phyloP scores from a whole-genome alignment of 1,139 yeast genomes.

The Yarrowia galli region DNA sequence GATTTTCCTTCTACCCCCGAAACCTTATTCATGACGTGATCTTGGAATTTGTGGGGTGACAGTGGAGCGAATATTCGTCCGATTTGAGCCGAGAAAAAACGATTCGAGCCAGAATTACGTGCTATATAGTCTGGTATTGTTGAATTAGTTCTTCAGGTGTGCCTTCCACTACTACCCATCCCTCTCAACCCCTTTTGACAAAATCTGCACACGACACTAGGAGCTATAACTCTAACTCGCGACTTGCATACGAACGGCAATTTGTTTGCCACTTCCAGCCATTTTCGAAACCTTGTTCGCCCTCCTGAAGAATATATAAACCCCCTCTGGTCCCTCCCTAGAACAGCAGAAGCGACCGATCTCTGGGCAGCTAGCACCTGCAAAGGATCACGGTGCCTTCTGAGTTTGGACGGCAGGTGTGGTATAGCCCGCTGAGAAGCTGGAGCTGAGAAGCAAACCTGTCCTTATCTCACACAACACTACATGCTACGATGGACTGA shows the following conservation, averaged over 20 bases:
- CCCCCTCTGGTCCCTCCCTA: constrained; percentile 19
- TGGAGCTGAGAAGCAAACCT: constrained; percentile 33
- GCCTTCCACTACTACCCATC: too few relatives aligned
- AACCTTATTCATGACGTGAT: constrained; percentile 7
- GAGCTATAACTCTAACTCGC: not conserved
- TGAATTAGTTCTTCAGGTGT: too few relatives aligned
- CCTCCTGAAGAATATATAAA: constrained; percentile 4
- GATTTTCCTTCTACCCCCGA: not conserved
- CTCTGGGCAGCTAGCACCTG: constrained; percentile 21
- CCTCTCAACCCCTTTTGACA: not conserved
- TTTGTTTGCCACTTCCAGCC: constrained; percentile 32
- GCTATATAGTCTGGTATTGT: too few relatives aligned
- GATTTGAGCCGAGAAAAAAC: not conserved
- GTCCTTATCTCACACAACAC: not conserved
- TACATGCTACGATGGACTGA: constrained; percentile 34
- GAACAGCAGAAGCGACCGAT: constrained; percentile 24
- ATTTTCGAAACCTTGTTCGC: not conserved
- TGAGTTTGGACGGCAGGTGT: constrained; percentile 11
- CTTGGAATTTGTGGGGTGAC: not conserved
- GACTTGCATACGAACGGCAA: constrained; percentile 15
- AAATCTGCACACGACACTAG: constrained; percentile 12
- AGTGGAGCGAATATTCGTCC: not conserved
- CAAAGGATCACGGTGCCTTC: constrained; percentile 7
- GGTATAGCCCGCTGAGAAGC: constrained; percentile 21
- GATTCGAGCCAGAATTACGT: too few relatives aligned